Evolutionary conservation across 176 grass and related monocot species (phyloP).

Genomic region (Canna indica): DNA sequence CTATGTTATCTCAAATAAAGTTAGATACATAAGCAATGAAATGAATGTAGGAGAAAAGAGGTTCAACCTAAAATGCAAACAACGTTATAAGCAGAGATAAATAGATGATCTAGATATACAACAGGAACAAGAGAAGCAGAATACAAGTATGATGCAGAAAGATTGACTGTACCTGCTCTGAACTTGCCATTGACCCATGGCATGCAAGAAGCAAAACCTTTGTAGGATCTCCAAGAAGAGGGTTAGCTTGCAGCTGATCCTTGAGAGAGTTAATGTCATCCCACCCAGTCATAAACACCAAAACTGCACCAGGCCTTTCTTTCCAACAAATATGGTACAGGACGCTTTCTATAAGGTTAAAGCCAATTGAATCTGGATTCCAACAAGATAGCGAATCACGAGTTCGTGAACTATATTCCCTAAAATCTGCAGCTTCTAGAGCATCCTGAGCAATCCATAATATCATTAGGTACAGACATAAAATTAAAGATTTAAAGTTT

Average conservation of each 20-base stretch:
- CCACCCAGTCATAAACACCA: slow-evolving; percentile 99
- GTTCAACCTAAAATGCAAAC: not conserved
- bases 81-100: not conserved
- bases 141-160: not conserved
- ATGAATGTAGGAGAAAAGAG: not conserved
- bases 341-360: slow-evolving; percentile 90
- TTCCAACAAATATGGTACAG: slow-evolving; percentile 90
- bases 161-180: slow-evolving; percentile 61
- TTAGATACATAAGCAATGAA: not conserved
- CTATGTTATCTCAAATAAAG: slow-evolving; percentile 9
- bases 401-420: slow-evolving; percentile 59
- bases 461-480: slow-evolving; percentile 21
- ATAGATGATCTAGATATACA: slow-evolving; percentile 9
- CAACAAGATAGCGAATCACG: slow-evolving; percentile 84
- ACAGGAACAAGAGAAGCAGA: not conserved
- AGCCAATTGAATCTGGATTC: slow-evolving; percentile 99
- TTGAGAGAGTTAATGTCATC: slow-evolving; percentile 98
- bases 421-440: slow-evolving; percentile 83
- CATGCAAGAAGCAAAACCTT: slow-evolving; percentile 94
- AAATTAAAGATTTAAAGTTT: slow-evolving; percentile 3
- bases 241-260: slow-evolving; percentile 91
- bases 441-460: slow-evolving; percentile 56
- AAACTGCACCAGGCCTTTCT: slow-evolving; percentile 67
- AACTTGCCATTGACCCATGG: slow-evolving; percentile 88
- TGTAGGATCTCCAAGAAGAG: slow-evolving; percentile 72